Base-by-base conservation (phyloP, 1,284 basidiomycete species). In the Rhodotorula glutinis region DNA sequence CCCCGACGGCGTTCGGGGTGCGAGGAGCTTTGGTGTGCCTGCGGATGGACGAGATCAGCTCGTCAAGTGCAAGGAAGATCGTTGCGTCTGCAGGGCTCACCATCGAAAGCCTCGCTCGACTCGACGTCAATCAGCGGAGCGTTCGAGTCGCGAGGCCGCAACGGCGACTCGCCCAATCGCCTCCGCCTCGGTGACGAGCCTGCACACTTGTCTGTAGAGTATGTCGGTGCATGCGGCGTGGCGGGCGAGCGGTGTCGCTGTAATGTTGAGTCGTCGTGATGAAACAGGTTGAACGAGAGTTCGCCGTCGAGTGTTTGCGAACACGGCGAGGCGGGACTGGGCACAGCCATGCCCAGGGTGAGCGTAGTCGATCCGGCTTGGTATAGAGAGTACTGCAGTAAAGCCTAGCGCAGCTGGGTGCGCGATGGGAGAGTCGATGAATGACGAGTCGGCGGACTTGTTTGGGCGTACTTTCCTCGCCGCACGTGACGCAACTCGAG, bases 1-100 rank as follows among this genome's bases (percentile, higher is more conserved):
- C 14, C 47, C 58, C 21, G 58, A 59, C 7, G 49, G 57, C 4
- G 57, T 58, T 9, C 47, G 33, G 9, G 47, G 57, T 14, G n/a
- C 25, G 29, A 58, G 57, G 3, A 47, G 23, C n/a, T 25, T 47
- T 47, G 46, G 17, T 21, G 46, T 23, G 3, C 19, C 46, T 47
- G 46, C 13, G 23, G 11, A 11, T 38, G 11, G 7, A 38, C 33
- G 33, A 38, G 11, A 11, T 38, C 33, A 38, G 33, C 33, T 38
- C 33, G 33, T 11, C n/a, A n/a, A n/a, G n/a, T n/a, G n/a, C n/a
- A n/a, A n/a, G n/a, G n/a, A n/a, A n/a, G n/a, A n/a, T n/a, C n/a
- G n/a, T n/a, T n/a, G n/a, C n/a, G n/a, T n/a, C n/a, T n/a, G n/a
- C n/a, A n/a, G 11, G 13, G 25, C 49, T 23, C 25, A 51, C 49